Conservation (phyloP, 768 basidiomycete species). For the Mycena olivaceomarginata region DNA sequence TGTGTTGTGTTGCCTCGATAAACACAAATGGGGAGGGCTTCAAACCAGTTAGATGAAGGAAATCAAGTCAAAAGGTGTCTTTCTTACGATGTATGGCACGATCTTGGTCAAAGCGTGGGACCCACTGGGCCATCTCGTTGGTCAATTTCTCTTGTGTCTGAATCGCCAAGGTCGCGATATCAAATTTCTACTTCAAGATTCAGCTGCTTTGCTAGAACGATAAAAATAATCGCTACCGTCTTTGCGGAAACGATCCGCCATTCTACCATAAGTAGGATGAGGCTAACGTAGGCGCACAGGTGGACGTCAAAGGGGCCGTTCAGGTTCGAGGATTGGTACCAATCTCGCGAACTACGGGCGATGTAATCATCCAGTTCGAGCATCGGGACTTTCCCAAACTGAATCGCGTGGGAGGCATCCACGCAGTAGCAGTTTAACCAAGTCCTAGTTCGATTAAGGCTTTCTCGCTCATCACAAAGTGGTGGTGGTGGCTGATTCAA, state of each 20-base stretch:
- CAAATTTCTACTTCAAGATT: conserved; percentile 53
- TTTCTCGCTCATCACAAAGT: conserved; percentile 76
- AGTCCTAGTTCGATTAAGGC: conserved; percentile 81
- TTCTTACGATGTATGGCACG: conserved; percentile 58
- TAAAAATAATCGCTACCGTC: conserved; percentile 18
- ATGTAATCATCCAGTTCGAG: conserved; percentile 77
- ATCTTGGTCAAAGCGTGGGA: conserved; percentile 62
- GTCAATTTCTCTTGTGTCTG: conserved; percentile 61
- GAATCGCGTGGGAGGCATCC: conserved; percentile 84
- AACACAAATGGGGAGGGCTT: conserved; percentile 64
- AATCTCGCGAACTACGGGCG: conserved; percentile 69
- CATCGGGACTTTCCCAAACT: conserved; percentile 85
- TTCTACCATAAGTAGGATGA: conserved; percentile 69
- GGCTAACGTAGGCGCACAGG: conserved; percentile 71
- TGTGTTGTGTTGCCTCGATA: conserved; percentile 67
- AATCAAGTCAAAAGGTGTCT: background rate
- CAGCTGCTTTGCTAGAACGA: conserved; percentile 22
- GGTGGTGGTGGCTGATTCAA: conserved; percentile 73
- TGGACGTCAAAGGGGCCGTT: conserved; percentile 67
- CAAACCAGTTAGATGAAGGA: background rate
- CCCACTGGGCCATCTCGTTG: conserved; percentile 62
- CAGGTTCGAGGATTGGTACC: conserved; percentile 66
- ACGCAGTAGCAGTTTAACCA: conserved; percentile 88
- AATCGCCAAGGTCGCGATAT: conserved; percentile 58
- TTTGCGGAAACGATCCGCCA: conserved; percentile 54